These are phyloP conservation scores for Casuarina equisetifolia DNA, from an alignment of 306 rosid genomes.

Conservation along the genomic window DNA sequence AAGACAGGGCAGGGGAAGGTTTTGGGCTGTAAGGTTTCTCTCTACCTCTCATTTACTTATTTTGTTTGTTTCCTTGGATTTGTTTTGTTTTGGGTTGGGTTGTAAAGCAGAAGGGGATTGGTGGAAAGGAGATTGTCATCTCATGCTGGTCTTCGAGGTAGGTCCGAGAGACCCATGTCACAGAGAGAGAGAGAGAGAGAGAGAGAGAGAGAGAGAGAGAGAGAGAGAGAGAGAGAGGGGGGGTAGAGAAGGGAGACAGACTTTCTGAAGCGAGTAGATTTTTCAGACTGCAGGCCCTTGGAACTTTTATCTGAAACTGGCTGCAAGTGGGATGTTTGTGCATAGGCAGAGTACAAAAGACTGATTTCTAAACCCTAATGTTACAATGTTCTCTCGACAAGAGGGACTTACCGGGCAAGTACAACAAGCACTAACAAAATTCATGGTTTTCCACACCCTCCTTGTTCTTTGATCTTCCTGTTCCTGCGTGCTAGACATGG, in stretches of 20 bases:
- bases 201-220: neutral
- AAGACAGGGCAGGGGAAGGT: constrained; percentile 20
- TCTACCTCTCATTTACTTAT: constrained; percentile 10
- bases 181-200: neutral
- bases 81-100: constrained; percentile 28
- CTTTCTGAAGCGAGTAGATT: neutral
- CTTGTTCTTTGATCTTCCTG: neutral
- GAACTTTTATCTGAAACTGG: constrained; percentile 20
- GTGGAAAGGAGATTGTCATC: constrained; percentile 28
- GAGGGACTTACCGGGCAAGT: neutral
- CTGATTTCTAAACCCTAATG: neutral
- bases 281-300: neutral
- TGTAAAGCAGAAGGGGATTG: constrained; percentile 27
- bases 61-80: constrained; percentile 28
- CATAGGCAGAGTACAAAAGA: neutral
- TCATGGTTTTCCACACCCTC: neutral
- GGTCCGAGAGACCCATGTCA: constrained; percentile 19
- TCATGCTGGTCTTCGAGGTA: constrained; percentile 8
- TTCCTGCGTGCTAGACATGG: neutral
- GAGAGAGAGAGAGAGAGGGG: neutral
- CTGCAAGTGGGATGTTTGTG: constrained; percentile 27
- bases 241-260: neutral
- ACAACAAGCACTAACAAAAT: neutral
- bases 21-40: constrained; percentile 26
- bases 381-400: neutral